Conservation (phyloP, 371 early-diverging fungal genomes). For the Zopfochytrium polystomum region DNA sequence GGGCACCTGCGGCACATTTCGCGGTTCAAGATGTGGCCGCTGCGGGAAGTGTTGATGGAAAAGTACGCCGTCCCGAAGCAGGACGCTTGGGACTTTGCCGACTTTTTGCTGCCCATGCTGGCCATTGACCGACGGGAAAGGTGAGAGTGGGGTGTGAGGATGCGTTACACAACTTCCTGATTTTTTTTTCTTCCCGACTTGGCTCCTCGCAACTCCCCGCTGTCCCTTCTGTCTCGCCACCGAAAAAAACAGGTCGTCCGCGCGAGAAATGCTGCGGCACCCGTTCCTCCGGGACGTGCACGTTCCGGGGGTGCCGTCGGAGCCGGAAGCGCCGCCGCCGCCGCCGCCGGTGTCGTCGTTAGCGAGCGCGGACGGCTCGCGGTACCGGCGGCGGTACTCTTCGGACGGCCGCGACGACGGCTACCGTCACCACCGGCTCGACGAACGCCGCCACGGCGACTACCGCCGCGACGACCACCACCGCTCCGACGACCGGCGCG, state of each 20-base stretch:
- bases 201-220: too few relatives aligned
- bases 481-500: too few relatives aligned
- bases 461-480: too few relatives aligned
- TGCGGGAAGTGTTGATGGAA: constrained; percentile 77
- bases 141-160: constrained; percentile 13
- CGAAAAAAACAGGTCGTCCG: constrained; percentile 24
- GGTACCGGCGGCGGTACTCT: too few relatives aligned
- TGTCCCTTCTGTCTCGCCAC: background rate
- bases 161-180: background rate
- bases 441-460: too few relatives aligned
- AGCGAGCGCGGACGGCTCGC: too few relatives aligned
- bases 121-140: constrained; percentile 36
- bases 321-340: background rate
- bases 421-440: too few relatives aligned
- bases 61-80: constrained; percentile 62
- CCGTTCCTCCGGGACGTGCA: constrained; percentile 29
- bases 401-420: too few relatives aligned
- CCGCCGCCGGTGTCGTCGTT: too few relatives aligned
- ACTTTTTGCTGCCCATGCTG: constrained; percentile 48
- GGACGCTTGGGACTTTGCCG: constrained; percentile 36
- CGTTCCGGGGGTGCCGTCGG: background rate
- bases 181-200: constrained; percentile 3
- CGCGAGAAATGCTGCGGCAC: constrained; percentile 33
- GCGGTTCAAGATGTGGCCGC: constrained; percentile 74
- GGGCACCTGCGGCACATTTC: constrained; percentile 81